These are phyloP conservation scores for Aspergillus sp. DNA, from an alignment of 2,329 filamentous ascomycete species.

Conservation along the genomic window DNA sequence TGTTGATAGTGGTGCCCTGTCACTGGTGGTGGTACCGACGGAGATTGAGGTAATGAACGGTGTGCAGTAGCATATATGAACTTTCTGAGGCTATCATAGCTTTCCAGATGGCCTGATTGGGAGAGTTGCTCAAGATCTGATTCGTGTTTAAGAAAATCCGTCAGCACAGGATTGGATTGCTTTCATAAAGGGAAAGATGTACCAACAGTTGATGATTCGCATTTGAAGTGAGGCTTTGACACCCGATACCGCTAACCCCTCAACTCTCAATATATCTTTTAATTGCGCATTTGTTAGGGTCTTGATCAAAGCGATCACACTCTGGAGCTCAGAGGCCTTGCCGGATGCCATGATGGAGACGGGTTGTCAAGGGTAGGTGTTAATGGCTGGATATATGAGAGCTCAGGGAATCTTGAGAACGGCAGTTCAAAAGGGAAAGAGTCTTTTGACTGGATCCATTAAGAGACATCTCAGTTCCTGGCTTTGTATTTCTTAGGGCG, in stretches of 20 bases:
- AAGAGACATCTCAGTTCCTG: slow-evolving; percentile 31
- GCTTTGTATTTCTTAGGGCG: not conserved
- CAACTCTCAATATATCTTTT: slow-evolving; percentile 71
- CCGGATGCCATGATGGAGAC: slow-evolving; percentile 37
- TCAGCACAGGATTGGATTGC: not conserved
- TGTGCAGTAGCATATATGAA: slow-evolving; percentile 32
- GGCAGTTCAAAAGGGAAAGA: slow-evolving; percentile 22
- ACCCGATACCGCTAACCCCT: slow-evolving; percentile 74
- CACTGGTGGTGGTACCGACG: slow-evolving; percentile 25
- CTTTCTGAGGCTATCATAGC: slow-evolving; percentile 33
- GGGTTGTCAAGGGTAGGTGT: not conserved
- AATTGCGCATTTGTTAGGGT: slow-evolving; percentile 65
- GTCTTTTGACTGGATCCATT: slow-evolving; percentile 19
- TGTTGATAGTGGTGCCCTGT: slow-evolving; percentile 27
- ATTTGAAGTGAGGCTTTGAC: slow-evolving; percentile 80
- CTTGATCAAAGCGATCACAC: slow-evolving; percentile 50
- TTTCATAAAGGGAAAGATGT: slow-evolving; percentile 6
- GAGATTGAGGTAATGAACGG: slow-evolving; percentile 24
- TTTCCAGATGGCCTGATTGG: slow-evolving; percentile 23
- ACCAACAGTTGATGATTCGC: slow-evolving; percentile 76
- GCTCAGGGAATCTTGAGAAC: slow-evolving; percentile 20
- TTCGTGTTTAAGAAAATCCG: not conserved
- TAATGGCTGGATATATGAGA: slow-evolving; percentile 2
- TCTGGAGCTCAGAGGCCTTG: slow-evolving; percentile 41
- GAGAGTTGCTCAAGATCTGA: slow-evolving; percentile 29